These are phyloP conservation scores for Polytrichum formosum DNA, from an alignment of 225 moss, liverwort and hornwort species.

Conservation along the genomic window DNA sequence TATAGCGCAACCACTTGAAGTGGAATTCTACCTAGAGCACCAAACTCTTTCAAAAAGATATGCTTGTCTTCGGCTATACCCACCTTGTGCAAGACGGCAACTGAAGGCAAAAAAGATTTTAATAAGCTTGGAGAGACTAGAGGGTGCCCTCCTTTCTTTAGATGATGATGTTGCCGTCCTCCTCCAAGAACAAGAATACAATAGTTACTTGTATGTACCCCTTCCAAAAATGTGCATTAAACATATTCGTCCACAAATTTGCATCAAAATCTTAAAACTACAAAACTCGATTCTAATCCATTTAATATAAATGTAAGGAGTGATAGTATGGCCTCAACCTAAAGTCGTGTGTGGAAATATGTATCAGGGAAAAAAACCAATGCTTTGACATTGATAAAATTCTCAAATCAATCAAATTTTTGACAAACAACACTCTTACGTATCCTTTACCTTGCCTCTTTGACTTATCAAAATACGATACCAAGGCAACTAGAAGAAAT, in stretches of 20 bases:
- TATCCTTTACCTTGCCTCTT: too few species aligned
- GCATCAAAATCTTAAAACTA: too few species aligned
- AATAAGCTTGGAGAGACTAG: background rate
- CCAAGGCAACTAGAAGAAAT: too few species aligned
- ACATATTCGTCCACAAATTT: background rate
- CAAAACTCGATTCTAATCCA: too few species aligned
- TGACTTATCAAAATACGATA: too few species aligned
- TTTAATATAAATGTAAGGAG: too few species aligned
- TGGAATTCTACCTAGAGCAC: background rate
- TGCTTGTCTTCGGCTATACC: background rate
- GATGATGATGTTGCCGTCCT: background rate
- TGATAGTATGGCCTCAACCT: too few species aligned
- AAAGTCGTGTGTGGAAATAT: background rate
- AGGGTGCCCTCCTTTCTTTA: background rate
- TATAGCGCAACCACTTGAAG: background rate
- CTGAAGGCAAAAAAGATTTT: background rate
- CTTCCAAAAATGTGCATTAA: background rate
- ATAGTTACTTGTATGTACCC: constrained; percentile 1
- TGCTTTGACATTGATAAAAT: background rate
- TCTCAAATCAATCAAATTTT: background rate
- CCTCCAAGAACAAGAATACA: background rate
- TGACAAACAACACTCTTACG: too few species aligned
- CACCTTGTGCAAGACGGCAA: background rate
- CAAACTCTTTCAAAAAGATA: background rate
- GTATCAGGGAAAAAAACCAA: background rate